phyloP scores from a whole-genome alignment of 2,329 filamentous ascomycete genomes.

The Fusarium sp. region DNA sequence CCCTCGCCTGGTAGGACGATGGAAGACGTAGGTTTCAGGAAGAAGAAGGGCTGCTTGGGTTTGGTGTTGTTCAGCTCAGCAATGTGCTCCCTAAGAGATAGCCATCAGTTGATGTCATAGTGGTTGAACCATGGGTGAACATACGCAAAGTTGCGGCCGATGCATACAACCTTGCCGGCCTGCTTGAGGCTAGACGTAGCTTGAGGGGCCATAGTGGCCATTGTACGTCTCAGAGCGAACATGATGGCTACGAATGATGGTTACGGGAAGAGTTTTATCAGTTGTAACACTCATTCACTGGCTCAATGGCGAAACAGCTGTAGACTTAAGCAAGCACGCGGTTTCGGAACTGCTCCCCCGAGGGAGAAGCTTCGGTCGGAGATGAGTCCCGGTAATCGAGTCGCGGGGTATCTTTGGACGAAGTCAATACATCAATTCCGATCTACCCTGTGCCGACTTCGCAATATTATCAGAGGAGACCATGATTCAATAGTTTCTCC shows the following conservation, averaged over 20 bases:
- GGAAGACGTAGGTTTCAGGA: slow-evolving; percentile 91
- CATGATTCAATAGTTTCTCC: background rate
- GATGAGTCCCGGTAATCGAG: slow-evolving; percentile 20
- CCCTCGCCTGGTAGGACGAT: slow-evolving; percentile 83
- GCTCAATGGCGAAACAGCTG: background rate
- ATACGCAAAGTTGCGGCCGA: slow-evolving; percentile 95
- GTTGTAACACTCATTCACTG: background rate
- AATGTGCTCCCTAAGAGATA: slow-evolving; percentile 78
- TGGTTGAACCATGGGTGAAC: slow-evolving; percentile 41
- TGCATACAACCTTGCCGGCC: slow-evolving; percentile 85
- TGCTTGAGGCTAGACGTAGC: slow-evolving; percentile 57
- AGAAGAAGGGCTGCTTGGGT: slow-evolving; percentile 98
- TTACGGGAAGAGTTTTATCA: background rate
- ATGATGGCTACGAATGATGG: slow-evolving; percentile 38
- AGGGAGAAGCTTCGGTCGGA: slow-evolving; percentile 42
- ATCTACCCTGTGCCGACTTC: slow-evolving; percentile 14
- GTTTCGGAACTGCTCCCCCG: slow-evolving; percentile 35
- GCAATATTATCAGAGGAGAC: background rate
- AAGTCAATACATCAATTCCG: background rate
- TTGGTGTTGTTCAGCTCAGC: slow-evolving; percentile 86
- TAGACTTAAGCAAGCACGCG: slow-evolving; percentile 7
- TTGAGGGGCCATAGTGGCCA: slow-evolving; percentile 52
- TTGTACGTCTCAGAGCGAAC: slow-evolving; percentile 50
- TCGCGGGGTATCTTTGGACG: background rate
- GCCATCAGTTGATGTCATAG: slow-evolving; percentile 15